A percentile compares a stretch with the other conserved stretches of the same genome.
These are phyloP conservation scores for Chlorella vulgaris DNA, from an alignment of 139 green algal species.

Conservation along the genomic window DNA sequence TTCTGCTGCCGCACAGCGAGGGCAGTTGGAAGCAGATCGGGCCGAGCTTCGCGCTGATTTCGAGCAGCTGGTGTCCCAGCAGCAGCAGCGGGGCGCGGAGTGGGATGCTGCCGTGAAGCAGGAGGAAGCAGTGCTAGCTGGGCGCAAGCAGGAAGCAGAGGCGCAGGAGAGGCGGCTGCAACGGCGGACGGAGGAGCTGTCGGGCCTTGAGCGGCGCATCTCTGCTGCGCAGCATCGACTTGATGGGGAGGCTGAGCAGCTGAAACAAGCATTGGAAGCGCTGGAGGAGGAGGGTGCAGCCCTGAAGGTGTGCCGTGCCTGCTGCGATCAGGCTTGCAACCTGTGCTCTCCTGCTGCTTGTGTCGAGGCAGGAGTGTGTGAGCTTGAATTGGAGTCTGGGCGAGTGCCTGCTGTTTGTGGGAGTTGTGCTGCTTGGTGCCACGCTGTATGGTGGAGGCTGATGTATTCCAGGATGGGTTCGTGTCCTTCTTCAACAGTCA, in stretches of 20 bases:
- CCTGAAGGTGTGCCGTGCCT: conserved; percentile 35
- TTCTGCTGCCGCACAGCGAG: not conserved
- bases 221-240: conserved; percentile 27
- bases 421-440: no score
- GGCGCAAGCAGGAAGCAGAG: conserved; percentile 23
- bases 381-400: no score
- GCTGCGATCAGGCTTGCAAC: not conserved
- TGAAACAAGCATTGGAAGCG: conserved; percentile 30
- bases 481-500: no score
- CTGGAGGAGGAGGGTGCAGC: conserved; percentile 42
- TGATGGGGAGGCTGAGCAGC: conserved; percentile 35
- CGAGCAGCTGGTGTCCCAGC: conserved; percentile 36
- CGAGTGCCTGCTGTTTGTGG: no score
- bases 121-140: conserved; percentile 32
- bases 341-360: not conserved
- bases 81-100: conserved; percentile 43
- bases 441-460: no score
- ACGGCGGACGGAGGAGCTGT: conserved; percentile 25
- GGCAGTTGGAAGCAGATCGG: conserved; percentile 22
- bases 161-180: conserved; percentile 4
- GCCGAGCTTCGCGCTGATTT: conserved; percentile 31
- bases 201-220: conserved; percentile 12
- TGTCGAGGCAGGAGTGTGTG: no score
- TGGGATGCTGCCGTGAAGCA: conserved; percentile 41
- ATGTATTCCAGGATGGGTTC: no score